Evolutionary conservation across 2,329 filamentous ascomycete genomes (phyloP).

Genomic region (Aspergillus texensis): DNA sequence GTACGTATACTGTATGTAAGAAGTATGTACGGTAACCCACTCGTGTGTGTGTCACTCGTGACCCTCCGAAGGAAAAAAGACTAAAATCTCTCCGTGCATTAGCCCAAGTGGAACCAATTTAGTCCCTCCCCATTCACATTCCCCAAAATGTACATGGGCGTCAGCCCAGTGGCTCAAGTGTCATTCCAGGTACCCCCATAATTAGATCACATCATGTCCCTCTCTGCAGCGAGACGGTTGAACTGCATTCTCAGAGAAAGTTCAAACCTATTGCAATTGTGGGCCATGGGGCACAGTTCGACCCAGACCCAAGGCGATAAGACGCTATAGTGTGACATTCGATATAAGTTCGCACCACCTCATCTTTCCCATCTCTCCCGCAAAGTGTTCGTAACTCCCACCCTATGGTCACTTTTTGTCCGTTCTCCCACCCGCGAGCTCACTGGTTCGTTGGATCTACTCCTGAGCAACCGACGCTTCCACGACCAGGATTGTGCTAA

Average conservation of each 20-base stretch:
- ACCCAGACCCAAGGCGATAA: background rate
- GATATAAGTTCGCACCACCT: background rate
- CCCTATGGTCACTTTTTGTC: background rate
- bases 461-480: background rate
- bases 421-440: background rate
- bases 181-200: background rate
- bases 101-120: background rate
- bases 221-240: background rate
- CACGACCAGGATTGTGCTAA: background rate
- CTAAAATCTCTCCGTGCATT: background rate
- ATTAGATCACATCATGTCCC: background rate
- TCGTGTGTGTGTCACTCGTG: background rate
- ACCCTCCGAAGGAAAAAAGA: background rate
- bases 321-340: background rate
- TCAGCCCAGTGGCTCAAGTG: background rate
- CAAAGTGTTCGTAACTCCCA: background rate
- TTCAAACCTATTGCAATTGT: background rate
- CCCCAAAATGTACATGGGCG: background rate
- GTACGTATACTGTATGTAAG: too few relatives aligned
- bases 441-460: background rate
- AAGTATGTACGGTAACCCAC: background rate
- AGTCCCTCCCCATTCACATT: background rate
- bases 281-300: background rate
- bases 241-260: background rate
- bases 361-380: background rate